Base-by-base conservation (phyloP, 306 rosid species). In the Mimosa bimucronata region DNA sequence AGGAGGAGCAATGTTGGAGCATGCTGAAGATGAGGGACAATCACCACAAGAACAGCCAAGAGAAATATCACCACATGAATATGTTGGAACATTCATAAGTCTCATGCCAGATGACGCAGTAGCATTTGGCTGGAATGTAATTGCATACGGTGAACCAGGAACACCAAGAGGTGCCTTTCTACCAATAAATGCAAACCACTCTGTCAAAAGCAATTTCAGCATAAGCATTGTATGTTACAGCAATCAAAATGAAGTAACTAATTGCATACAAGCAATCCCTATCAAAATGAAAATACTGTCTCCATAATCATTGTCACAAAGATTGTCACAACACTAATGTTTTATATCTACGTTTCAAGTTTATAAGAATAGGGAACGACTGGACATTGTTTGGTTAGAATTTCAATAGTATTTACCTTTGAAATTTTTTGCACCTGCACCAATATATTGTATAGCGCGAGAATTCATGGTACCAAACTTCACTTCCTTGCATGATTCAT, bases 21-120 rank as follows among this genome's bases (percentile, higher is more conserved):
- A 95, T 78, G 84, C 91, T 42, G 94, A 86, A 68, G 99, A 85
- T 55, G 92, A 87, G 77, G 97, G 97, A 71, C 99, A 95, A 87
- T 93, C 99, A 71, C 99, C 98, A 79, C 99, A 95, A 76, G 99
- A 95, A 78, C 99, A 95, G 73, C 99, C 98, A 79, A 95, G 87
- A 66, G 98, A 95, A 81, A 81, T 78, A 85, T 95, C 99, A 82
- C 92, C 84, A 14, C 99, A 93, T 53, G 99, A 93, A 87, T 95
- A 95, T 75, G 92, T 82, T 83, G 99, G 89, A 80, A 87, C 97
- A 79, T 93, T 93, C 99, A 95, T 93, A 82, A 94, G 93, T 84
- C 83, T 86, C 96, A 95, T 93, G 85, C 88, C 92, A 75, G 94
- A 87, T 79, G 93, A 83, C 67, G 60, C 83, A 9, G 84, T 42